phyloP scores from a whole-genome alignment of 768 basidiomycete genomes.

The Russula sp. region DNA sequence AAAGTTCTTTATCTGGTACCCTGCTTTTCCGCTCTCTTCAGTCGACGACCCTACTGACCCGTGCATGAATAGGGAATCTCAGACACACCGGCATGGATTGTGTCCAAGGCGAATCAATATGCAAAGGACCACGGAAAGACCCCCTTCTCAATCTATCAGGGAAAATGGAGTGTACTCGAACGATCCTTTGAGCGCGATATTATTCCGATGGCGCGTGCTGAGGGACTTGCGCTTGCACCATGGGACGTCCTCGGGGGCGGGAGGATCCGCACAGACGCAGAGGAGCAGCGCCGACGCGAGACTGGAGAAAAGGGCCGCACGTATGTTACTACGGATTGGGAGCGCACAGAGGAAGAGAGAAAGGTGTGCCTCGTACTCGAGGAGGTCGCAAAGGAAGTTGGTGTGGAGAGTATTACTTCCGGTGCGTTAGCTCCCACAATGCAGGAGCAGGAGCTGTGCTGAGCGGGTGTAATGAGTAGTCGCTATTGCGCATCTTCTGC shows the following conservation, averaged over 20 bases:
- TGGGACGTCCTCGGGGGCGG: conserved; percentile 46
- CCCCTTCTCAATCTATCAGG: conserved; percentile 46
- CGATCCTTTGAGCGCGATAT: conserved; percentile 46
- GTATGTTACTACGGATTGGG: conserved; percentile 7
- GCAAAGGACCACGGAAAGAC: conserved; percentile 40
- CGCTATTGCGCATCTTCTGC: conserved; percentile 54
- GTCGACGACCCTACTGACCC: not conserved
- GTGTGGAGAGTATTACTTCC: conserved; percentile 47
- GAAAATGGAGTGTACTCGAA: conserved; percentile 35
- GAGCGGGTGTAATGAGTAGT: conserved; percentile 34
- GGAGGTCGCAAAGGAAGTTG: conserved; percentile 50
- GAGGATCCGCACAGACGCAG: conserved; percentile 41
- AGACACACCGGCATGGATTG: conserved; percentile 42
- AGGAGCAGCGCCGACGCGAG: conserved; percentile 37
- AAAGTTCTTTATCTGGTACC: conserved; percentile 45
- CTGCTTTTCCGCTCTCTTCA: not conserved
- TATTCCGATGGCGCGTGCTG: conserved; percentile 39
- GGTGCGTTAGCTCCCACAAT: conserved; percentile 36
- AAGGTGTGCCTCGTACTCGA: conserved; percentile 34
- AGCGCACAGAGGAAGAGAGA: conserved; percentile 27
- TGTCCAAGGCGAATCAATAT: conserved; percentile 41
- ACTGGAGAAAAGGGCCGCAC: conserved; percentile 40
- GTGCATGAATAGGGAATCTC: conserved; percentile 17
- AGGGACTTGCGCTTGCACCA: conserved; percentile 42
- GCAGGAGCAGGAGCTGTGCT: not conserved